phyloP scores from a whole-genome alignment of 169 alveolate genomes.

The Plasmodium inui region DNA sequence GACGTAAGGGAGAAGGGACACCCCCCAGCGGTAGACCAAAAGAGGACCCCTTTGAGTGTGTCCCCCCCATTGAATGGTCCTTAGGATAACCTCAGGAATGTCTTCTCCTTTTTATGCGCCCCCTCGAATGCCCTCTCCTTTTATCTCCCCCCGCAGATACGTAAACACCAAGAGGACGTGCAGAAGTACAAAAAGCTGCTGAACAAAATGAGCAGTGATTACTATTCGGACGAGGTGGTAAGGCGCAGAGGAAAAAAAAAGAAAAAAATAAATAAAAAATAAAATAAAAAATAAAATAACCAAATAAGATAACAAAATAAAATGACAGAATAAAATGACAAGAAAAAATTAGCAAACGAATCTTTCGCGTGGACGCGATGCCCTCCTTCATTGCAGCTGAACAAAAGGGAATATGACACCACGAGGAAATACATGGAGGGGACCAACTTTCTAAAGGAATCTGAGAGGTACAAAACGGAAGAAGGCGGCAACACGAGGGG shows the following conservation, averaged over 20 bases:
- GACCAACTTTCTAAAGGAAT: slow-evolving; percentile 33
- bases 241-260: background rate
- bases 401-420: slow-evolving; percentile 17
- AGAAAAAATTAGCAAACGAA: background rate
- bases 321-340: background rate
- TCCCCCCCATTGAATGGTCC: background rate
- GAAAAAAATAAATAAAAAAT: slow-evolving; percentile 1
- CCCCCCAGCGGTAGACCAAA: background rate
- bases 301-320: background rate
- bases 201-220: slow-evolving; percentile 59
- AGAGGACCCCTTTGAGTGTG: background rate
- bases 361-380: background rate
- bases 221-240: slow-evolving; percentile 48
- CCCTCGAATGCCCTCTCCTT: background rate
- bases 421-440: slow-evolving; percentile 66
- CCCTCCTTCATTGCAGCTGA: background rate
- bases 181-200: slow-evolving; percentile 42
- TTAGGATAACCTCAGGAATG: too few species aligned
- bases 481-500: background rate
- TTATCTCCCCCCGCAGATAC: slow-evolving; percentile 15
- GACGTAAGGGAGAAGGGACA: slow-evolving; percentile 22
- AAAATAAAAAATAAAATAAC: background rate
- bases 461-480: slow-evolving; percentile 50
- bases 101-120: background rate
- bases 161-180: slow-evolving; percentile 37